Evolutionary conservation across 2,329 filamentous ascomycete genomes (phyloP), one percentile per base, ranked within the genome.

Genomic region (Chrysoporthe deuterocubensis): DNA sequence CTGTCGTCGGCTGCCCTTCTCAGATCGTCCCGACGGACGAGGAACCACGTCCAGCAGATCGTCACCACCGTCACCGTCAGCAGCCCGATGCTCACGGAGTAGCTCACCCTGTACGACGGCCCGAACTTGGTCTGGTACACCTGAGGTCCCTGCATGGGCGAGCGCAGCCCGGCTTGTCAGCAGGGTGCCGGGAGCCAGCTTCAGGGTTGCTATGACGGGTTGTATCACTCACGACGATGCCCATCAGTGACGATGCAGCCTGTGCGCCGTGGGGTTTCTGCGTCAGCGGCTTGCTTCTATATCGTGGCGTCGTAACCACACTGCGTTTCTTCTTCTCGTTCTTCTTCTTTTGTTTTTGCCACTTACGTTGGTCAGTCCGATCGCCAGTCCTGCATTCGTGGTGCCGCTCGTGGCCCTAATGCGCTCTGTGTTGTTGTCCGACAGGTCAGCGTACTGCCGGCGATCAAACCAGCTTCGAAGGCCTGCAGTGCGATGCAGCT

Each of bases 81-180:
- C 34, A 81, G 69, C 2, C 74, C 76, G 56, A 80, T 77, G 6
- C 76, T 78, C 21, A 74, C 75, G 8, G 74, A 73, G 71, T 77
- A 81, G 69, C 77, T 80, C 14, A 80, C 74, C 8, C 71, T 72
- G 72, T 81, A 81, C 2, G 72, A 75, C 40, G 79, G 79, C 0
- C 79, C 79, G 67, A 79, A 81, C 66, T 74, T 79, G 3, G 75
- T 65, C 66, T 79, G 77, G 69, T 81, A 81, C 5, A 80, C 77
- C 69, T 79, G 78, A 16, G 79, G 79, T 1, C 79, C 74, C 72
- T 74, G 32, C 5, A 42, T 37, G 32, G 1, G 16, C 11, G 21
- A 2, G 16, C 21, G 50, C 50, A 54, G 9, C 1, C 50, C 50
- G 26, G 6, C 7, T 8, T 7, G 42, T 63, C 52, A 63, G 59